Evolutionary conservation across 75 land plant genomes (phyloP).

Genomic region (Sequoia sempervirens): DNA sequence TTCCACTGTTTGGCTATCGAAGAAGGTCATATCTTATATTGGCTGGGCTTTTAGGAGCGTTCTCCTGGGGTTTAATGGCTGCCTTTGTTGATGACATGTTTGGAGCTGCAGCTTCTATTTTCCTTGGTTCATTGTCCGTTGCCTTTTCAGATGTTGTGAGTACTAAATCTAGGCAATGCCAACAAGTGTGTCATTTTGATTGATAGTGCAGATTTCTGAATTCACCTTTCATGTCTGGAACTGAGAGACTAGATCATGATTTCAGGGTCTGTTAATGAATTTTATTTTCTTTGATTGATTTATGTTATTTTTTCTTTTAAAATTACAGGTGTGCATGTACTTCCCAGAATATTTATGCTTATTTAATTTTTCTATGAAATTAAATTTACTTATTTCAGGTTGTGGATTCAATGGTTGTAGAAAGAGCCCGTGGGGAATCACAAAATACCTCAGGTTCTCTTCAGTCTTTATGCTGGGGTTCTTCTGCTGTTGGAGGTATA

Average conservation of each 20-base stretch:
- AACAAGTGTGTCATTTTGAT: neutral
- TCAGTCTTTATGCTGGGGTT: slow-evolving; percentile 98
- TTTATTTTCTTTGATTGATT: neutral
- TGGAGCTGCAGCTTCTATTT: slow-evolving; percentile 77
- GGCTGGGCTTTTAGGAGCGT: slow-evolving; percentile 89
- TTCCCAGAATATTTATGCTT: neutral
- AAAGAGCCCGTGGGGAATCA: slow-evolving; percentile 96
- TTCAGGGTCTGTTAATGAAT: neutral
- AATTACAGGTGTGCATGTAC: neutral
- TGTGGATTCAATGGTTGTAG: slow-evolving; percentile 99
- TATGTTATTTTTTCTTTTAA: neutral
- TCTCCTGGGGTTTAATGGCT: slow-evolving; percentile 89
- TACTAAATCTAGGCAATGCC: slow-evolving; percentile 8
- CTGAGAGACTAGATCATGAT: neutral
- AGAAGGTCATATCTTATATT: slow-evolving; percentile 93
- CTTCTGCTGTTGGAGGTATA: slow-evolving; percentile 95
- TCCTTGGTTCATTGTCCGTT: slow-evolving; percentile 96
- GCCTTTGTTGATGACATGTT: slow-evolving; percentile 85
- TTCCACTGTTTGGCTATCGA: slow-evolving; percentile 96
- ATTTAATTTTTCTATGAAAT: neutral
- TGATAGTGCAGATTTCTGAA: neutral
- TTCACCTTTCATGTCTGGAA: neutral
- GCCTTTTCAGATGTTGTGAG: slow-evolving; percentile 99
- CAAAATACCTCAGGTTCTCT: slow-evolving; percentile 93
- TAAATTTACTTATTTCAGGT: slow-evolving; percentile 52